phyloP scores from a whole-genome alignment of 129 eudicot species.

The Logfia minima region DNA sequence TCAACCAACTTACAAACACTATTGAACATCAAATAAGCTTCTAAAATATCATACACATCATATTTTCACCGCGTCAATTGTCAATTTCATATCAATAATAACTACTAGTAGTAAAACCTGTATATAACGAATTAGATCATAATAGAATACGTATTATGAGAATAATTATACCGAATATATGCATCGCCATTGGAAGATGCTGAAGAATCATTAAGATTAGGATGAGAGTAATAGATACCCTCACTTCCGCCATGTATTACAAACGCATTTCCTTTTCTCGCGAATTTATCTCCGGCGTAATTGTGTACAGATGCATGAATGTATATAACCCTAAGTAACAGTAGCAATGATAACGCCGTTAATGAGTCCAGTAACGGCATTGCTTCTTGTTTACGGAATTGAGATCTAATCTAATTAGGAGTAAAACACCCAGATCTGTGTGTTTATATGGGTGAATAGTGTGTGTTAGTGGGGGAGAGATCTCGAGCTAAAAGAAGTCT shows the following conservation, averaged over 20 bases:
- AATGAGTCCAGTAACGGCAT: slow-evolving; percentile 41
- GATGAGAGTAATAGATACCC: slow-evolving; percentile 75
- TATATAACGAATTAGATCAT: neutral
- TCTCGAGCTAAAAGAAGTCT: slow-evolving; percentile 17
- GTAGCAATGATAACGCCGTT: slow-evolving; percentile 37
- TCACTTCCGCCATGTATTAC: slow-evolving; percentile 95
- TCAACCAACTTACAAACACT: neutral
- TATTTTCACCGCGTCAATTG: neutral
- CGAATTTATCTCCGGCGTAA: slow-evolving; percentile 57
- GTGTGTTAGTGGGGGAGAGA: slow-evolving; percentile 24
- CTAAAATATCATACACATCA: neutral
- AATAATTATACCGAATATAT: slow-evolving; percentile 56
- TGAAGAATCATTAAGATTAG: slow-evolving; percentile 36
- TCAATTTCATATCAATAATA: neutral
- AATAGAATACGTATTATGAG: neutral
- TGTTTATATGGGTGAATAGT: neutral
- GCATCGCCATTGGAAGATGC: slow-evolving; percentile 63
- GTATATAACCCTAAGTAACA: slow-evolving; percentile 15
- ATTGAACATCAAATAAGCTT: neutral
- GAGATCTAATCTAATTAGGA: slow-evolving; percentile 15
- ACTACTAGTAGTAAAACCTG: neutral
- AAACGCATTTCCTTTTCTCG: slow-evolving; percentile 79
- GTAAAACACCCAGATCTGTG: slow-evolving; percentile 30
- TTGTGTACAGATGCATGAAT: slow-evolving; percentile 75
- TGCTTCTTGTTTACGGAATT: slow-evolving; percentile 22